Evolutionary conservation across 148 eudicot genomes (phyloP), one percentile per base, ranked within the genome.

Genomic region (Polygonum maritimum): DNA sequence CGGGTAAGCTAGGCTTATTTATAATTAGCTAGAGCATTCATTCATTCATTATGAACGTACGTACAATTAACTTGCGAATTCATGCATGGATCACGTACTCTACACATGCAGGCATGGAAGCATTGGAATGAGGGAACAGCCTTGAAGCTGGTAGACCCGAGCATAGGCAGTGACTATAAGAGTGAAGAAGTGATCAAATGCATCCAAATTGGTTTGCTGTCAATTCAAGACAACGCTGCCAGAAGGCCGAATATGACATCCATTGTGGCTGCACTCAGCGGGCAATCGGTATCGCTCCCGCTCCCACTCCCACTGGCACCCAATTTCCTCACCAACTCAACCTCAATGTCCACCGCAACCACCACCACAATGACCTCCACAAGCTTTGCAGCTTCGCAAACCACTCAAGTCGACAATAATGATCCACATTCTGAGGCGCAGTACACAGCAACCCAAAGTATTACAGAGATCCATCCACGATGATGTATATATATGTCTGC

Each of bases 141-240:
- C 0, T 39, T 78, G 9, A 33, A 78, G 57, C 35, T 81, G 62
- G 81, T 71, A 14, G 84, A 81, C 52, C 55, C 76, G 2, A 36
- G 71, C 22, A 48, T 81, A 31, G 33, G 51, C 10, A 14, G 35
- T 3, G 63, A 33, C n/a, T 82, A 48, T 48, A 51, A 40, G 4
- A 16, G 48, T 4, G 54, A 62, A 0, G 71, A 82, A 76, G 69
- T 76, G 40, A 41, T 6, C 12, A 52, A 39, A 67, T 78, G 81
- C 65, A 76, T 82, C 22, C 84, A 60, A n/a, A 78, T 82, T 15
- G 76, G 81, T 2, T 58, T 82, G 73, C 47, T 82, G 71, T 79
- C 79, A 52, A 76, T 78, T 31, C 81, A 78, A 81, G 81, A 75
- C 70, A 78, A 78, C 4, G 73, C 73, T 11, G 31, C 67, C 6